Base-by-base conservation (phyloP, 441 rosid species). In the Cnidoscolus chayamansa region DNA sequence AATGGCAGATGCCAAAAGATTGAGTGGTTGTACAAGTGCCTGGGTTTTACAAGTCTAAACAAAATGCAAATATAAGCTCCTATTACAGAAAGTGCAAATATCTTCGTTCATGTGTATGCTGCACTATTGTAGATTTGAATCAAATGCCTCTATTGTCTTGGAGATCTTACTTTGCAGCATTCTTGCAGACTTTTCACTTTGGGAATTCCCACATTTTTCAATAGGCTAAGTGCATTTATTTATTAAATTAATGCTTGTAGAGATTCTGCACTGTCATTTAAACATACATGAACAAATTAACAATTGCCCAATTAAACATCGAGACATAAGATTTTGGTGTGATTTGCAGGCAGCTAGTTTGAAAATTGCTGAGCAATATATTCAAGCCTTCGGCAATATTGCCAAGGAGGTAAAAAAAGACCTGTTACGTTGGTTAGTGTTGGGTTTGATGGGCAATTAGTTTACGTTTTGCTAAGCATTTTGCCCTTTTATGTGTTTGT, bases 281-380 rank as follows among this genome's bases (percentile, higher is more conserved):
- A 35, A 35, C 4, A 35, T 35, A 35, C 37, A 35, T 35, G 37
- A 35, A 35, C 37, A 35, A 35, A 35, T 35, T 35, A 35, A 35
- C 37, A 35, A 35, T 25, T 35, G 37, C 37, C 37, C 2, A 35
- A 4, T 35, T 35, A 35, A 35, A 4, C 37, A 35, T 2, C 4
- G 37, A 35, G 37, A 35, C 37, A 35, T 35, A 35, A 35, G 37
- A 35, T 35, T 35, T 2, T 35, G 37, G n/a, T 74, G 53, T 73
- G 62, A 63, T 74, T 63, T 83, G 72, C 92, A 94, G 98, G 97
- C 98, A 30, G 98, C 98, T 48, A 87, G 96, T 84, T 78, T 94
- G 83, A 94, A 84, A 80, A 75, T 92, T 74, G 99, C 99, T 6
- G 97, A 92, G 78, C 93, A 89, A 70, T 94, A 94, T 73, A 72